Evolutionary conservation across 805 yeast genomes (phyloP), one percentile per base, ranked within the genome.

Genomic region (Metschnikowia lachancei): DNA sequence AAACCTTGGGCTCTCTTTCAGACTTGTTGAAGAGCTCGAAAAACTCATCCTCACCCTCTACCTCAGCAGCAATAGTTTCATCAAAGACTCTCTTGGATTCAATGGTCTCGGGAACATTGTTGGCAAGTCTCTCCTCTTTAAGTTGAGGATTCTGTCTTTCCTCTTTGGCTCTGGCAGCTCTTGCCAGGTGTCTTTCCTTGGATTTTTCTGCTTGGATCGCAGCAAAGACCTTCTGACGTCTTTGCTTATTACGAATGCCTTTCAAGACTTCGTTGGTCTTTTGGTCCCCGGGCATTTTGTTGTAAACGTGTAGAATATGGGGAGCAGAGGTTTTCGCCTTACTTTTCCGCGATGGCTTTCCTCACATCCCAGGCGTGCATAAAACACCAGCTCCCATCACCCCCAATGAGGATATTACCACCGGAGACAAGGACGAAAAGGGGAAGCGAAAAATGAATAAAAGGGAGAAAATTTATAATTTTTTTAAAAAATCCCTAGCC

Each of bases 81-180:
- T 90, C 97, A 56, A 66, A 90, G 1, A 83, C 92, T 61, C 97
- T 74, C 74, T 86, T 87, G 45, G 80, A 75, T 57, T 90, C 97
- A 42, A 89, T 80, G 4, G 97, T 90, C 19, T 80, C 81, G 3
- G 97, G 89, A 2, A 86, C 80, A 63, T 90, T 89, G 46, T 76
- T 81, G 4, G 80, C 78, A 32, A 92, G 72, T 65, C 99, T 82
- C 61, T 90, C 84, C 45, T 81, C 88, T 61, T 80, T 86, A 48
- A 88, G 67, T 54, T 84, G 89, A 1, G 97, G 97, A 59, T 91
- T 85, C 24, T 77, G 80, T 46, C 84, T 72, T 66, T 94, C 98
- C 53, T 85, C 92, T 59, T 84, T 85, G n/a, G 95, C 94, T 61
- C 97, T 78, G 37, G 82, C 80, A n/a, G 79, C 77, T 54, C 98